A percentile compares a stretch with the other conserved stretches of the same genome.
Evolutionary conservation across 192 early-diverging fungal species (phyloP).

Genomic region (Backusella westeae): DNA sequence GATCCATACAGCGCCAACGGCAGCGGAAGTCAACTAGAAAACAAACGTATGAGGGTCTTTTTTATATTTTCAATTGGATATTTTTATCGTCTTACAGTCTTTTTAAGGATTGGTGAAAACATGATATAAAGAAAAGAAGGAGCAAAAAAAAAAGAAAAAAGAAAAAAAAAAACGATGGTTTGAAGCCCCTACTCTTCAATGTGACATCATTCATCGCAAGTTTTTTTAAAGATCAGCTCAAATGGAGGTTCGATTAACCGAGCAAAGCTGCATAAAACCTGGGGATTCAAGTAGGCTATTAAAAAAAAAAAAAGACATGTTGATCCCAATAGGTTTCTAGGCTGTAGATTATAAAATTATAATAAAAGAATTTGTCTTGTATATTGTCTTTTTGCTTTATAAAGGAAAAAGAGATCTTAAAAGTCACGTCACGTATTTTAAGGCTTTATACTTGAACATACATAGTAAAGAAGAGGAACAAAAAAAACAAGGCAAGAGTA

Average conservation of each 20-base stretch:
- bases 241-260: neutral
- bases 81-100: neutral
- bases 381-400: no score
- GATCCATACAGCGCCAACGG: neutral
- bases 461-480: no score
- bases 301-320: no score
- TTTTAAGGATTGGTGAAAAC: neutral
- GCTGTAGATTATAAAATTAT: no score
- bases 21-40: neutral
- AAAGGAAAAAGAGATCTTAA: no score
- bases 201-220: neutral
- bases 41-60: neutral
- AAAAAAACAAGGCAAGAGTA: no score
- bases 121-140: no score
- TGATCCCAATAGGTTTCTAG: no score
- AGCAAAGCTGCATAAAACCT: neutral
- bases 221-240: neutral
- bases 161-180: neutral
- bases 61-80: neutral
- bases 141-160: neutral
- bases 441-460: no score
- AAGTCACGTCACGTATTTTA: no score
- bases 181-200: neutral
- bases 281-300: neutral
- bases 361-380: no score